Conservation (phyloP, 768 basidiomycete genomes). For the Lactifluus piperatus region DNA sequence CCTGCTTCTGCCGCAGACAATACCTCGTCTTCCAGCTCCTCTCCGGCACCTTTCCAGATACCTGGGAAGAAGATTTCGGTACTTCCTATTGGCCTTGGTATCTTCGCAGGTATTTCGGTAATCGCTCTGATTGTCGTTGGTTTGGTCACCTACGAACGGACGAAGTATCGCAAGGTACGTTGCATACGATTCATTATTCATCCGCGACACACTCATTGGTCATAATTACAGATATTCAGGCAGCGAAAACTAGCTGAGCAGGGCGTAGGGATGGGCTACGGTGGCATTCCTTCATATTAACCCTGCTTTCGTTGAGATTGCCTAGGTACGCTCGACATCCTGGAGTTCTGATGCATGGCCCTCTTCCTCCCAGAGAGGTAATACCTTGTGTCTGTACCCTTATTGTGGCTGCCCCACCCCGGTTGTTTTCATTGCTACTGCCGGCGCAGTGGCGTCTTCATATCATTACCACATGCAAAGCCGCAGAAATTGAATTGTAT, state of each 20-base stretch:
- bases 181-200: not conserved
- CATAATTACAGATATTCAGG: slow-evolving; percentile 43
- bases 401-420: not conserved
- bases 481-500: not conserved
- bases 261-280: slow-evolving; percentile 50
- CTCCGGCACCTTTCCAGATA: slow-evolving; percentile 41
- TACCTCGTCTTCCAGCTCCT: slow-evolving; percentile 5
- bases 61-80: slow-evolving; percentile 71
- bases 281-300: slow-evolving; percentile 33
- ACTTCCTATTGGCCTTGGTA: slow-evolving; percentile 72
- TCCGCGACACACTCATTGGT: not conserved
- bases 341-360: not conserved
- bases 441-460: slow-evolving; percentile 1
- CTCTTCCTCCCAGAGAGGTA: not conserved
- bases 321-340: not conserved
- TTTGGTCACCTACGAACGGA: slow-evolving; percentile 80
- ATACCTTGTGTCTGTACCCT: not conserved
- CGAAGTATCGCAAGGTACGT: slow-evolving; percentile 75
- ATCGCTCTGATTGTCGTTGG: slow-evolving; percentile 76
- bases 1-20: slow-evolving; percentile 20
- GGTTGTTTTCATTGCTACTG: not conserved
- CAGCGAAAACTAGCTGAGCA: slow-evolving; percentile 64
- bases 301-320: not conserved
- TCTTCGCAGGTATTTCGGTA: slow-evolving; percentile 80
- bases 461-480: not conserved